phyloP scores from a whole-genome alignment of 129 eudicot genomes.

The Escallonia rubra region DNA sequence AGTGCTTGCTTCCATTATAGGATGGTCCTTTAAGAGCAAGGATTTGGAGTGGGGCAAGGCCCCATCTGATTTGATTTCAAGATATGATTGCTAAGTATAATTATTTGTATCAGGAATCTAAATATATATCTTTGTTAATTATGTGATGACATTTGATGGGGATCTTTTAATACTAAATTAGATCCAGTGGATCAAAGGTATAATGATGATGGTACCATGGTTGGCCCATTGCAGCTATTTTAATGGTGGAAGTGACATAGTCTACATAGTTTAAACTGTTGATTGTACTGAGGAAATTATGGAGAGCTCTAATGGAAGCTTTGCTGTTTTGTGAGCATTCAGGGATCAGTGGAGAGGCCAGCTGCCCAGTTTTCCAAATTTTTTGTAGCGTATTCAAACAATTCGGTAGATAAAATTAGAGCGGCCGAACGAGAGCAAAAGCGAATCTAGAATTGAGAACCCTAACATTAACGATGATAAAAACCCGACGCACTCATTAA shows the following conservation, averaged over 20 bases:
- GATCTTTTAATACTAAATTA: neutral
- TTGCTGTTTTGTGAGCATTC: neutral
- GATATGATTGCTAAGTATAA: neutral
- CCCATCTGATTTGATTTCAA: neutral
- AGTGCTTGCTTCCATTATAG: neutral
- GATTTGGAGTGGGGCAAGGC: neutral
- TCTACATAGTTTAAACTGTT: neutral
- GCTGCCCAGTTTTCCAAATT: neutral
- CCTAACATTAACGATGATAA: too few species aligned
- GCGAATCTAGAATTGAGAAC: too few species aligned
- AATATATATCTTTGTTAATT: neutral
- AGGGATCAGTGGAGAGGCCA: neutral
- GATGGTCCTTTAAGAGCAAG: too few species aligned
- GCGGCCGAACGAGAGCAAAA: too few species aligned
- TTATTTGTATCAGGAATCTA: neutral
- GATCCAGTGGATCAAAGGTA: neutral
- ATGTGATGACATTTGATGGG: neutral
- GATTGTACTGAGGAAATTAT: neutral
- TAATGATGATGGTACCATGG: neutral
- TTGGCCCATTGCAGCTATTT: neutral
- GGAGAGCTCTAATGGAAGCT: neutral
- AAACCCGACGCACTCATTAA: too few species aligned
- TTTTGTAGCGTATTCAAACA: too few species aligned
- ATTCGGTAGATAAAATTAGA: too few species aligned
- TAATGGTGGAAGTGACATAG: neutral